Evolutionary conservation across 345 rosid species (phyloP).

Genomic region (Hypericum perforatum): DNA sequence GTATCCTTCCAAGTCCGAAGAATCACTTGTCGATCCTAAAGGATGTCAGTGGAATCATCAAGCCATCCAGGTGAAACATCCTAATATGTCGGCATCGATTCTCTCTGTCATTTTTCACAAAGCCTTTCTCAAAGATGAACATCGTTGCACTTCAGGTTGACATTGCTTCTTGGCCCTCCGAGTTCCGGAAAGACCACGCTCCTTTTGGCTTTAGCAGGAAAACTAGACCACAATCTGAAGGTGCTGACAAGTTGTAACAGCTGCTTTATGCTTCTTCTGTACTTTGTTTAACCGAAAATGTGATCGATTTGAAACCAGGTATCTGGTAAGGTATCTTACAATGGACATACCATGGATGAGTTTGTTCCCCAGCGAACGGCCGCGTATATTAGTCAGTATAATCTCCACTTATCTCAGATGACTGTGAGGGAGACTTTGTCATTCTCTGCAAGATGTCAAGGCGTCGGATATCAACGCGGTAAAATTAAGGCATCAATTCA

Average conservation of each 20-base stretch:
- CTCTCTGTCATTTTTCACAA: neutral
- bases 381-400: constrained; percentile 63
- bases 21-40: constrained; percentile 48
- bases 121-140: neutral
- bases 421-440: constrained; percentile 73
- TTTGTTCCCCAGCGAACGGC: constrained; percentile 61
- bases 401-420: constrained; percentile 46
- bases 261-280: too few species aligned
- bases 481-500: too few species aligned
- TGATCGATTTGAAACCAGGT: constrained; percentile 20
- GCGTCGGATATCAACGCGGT: constrained; percentile 60
- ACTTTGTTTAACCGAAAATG: too few species aligned
- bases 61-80: constrained; percentile 49
- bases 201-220: constrained; percentile 67
- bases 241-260: constrained; percentile 14
- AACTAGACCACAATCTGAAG: constrained; percentile 51
- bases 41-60: constrained; percentile 59
- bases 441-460: constrained; percentile 69
- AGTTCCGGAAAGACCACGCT: constrained; percentile 79
- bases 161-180: constrained; percentile 84
- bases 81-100: constrained; percentile 6
- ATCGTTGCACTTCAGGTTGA: constrained; percentile 31
- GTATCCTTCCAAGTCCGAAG: constrained; percentile 40
- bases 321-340: constrained; percentile 51
- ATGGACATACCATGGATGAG: constrained; percentile 41